A percentile compares a stretch with the other conserved stretches of the same genome.
Evolutionary conservation across 2,329 filamentous ascomycete species (phyloP).

Genomic region (Alternaria sp.): DNA sequence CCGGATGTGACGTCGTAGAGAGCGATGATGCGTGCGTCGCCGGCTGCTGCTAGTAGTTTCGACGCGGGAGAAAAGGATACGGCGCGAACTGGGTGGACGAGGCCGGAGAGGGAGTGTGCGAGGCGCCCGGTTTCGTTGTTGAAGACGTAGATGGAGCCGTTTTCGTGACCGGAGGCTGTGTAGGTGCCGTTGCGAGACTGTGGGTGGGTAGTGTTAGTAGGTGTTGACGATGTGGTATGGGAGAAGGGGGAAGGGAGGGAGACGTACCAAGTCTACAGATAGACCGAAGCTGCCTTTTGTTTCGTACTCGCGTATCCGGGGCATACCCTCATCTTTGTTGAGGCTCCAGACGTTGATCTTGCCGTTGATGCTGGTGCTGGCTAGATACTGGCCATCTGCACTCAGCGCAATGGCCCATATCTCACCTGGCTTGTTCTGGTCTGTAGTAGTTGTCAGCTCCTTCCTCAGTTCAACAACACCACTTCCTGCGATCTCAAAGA

Average conservation of each 20-base stretch:
- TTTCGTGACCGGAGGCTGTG: conserved; percentile 92
- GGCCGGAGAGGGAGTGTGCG: conserved; percentile 82
- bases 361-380: conserved; percentile 87
- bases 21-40: conserved; percentile 86
- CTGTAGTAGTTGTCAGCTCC: conserved; percentile 33
- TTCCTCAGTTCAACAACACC: background rate
- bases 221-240: background rate
- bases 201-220: conserved; percentile 32
- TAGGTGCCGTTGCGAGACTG: conserved; percentile 75
- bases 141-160: conserved; percentile 91
- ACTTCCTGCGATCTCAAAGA: conserved; percentile 7
- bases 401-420: conserved; percentile 89
- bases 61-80: conserved; percentile 88
- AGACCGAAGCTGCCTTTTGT: conserved; percentile 92
- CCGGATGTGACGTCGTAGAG: conserved; percentile 92
- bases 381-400: conserved; percentile 81
- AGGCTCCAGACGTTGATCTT: conserved; percentile 87
- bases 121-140: conserved; percentile 88
- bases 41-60: conserved; percentile 84
- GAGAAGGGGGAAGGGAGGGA: background rate
- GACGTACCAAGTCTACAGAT: conserved; percentile 75
- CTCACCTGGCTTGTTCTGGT: conserved; percentile 68
- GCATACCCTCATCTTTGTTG: conserved; percentile 56
- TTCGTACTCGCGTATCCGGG: conserved; percentile 82
- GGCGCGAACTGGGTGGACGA: conserved; percentile 84